Percentiles rank a stretch among this genome's conserved stretches.
These are phyloP conservation scores for Gossypium australe DNA, from an alignment of 345 rosid genomes.

Conservation along the genomic window DNA sequence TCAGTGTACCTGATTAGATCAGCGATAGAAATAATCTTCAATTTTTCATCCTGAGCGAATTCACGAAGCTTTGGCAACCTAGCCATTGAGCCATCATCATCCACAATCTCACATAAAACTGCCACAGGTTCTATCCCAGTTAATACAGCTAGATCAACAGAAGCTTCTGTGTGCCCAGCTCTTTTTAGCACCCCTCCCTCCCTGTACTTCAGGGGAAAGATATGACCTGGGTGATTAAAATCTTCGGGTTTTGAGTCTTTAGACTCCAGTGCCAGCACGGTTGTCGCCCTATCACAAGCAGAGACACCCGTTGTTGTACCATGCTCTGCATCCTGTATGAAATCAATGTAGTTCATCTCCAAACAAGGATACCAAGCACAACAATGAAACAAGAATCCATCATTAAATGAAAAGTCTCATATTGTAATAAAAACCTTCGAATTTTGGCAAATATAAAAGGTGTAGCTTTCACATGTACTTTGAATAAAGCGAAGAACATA, in stretches of 20 bases:
- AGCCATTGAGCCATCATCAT: conserved; percentile 99
- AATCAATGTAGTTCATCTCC: background rate
- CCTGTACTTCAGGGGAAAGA: conserved; percentile 76
- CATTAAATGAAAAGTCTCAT: background rate
- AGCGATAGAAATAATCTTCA: conserved; percentile 75
- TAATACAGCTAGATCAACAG: conserved; percentile 74
- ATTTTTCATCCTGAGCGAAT: conserved; percentile 53
- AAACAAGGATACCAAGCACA: background rate
- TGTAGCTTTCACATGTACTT: background rate
- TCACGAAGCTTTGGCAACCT: conserved; percentile 73
- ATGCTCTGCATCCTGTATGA: conserved; percentile 56
- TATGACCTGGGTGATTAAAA: conserved; percentile 87
- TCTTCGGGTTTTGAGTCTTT: conserved; percentile 71
- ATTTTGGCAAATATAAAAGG: background rate
- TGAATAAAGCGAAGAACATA: conserved; percentile 23
- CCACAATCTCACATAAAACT: conserved; percentile 85
- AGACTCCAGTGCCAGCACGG: conserved; percentile 63
- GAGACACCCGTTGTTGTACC: conserved; percentile 92
- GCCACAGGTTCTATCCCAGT: conserved; percentile 78
- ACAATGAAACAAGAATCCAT: background rate
- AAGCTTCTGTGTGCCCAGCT: conserved; percentile 97
- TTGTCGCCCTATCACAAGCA: conserved; percentile 78
- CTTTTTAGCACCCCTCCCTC: conserved; percentile 92
- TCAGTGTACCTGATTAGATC: conserved; percentile 69
- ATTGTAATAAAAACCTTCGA: background rate